Conservation (phyloP, 176 grass and related monocot species). For the Poa pratensis region DNA sequence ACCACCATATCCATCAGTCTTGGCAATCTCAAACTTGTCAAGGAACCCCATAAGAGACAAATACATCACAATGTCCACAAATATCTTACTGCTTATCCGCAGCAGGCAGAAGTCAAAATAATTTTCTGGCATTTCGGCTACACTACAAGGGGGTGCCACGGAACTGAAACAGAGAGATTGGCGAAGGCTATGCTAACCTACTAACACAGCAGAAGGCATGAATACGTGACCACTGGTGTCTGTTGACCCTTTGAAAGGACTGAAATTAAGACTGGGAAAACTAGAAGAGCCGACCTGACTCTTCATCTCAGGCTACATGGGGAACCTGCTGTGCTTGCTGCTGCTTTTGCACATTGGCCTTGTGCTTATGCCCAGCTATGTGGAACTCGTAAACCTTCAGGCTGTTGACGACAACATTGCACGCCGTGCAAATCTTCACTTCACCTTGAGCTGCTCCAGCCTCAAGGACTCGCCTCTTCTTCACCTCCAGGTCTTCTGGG, state of each 20-base stretch:
- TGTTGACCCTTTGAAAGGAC: not conserved
- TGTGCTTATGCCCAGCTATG: slow-evolving; percentile 75
- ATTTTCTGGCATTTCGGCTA: not conserved
- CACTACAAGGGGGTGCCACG: slow-evolving; percentile 9
- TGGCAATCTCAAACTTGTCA: not conserved
- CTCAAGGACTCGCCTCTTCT: slow-evolving; percentile 69
- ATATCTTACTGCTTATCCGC: not conserved
- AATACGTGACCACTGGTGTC: slow-evolving; percentile 11
- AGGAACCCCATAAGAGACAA: not conserved
- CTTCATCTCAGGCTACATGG: slow-evolving; percentile 17
- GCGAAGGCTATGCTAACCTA: not conserved
- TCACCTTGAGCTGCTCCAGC: slow-evolving; percentile 57
- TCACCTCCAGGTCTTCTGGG: slow-evolving; percentile 62
- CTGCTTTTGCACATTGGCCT: slow-evolving; percentile 61
- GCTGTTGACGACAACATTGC: slow-evolving; percentile 76
- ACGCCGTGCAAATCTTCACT: slow-evolving; percentile 65
- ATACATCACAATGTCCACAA: not conserved
- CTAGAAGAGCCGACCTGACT: not conserved
- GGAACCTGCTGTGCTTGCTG: slow-evolving; percentile 33
- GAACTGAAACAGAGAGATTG: not conserved
- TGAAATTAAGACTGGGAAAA: not conserved
- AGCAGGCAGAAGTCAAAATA: not conserved
- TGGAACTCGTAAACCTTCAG: slow-evolving; percentile 78
- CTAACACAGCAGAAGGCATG: slow-evolving; percentile 4
- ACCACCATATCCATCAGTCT: slow-evolving; percentile 8